Evolutionary conservation across 352 stramenopile genomes (phyloP).

Genomic region (Globisporangium barbulae): DNA sequence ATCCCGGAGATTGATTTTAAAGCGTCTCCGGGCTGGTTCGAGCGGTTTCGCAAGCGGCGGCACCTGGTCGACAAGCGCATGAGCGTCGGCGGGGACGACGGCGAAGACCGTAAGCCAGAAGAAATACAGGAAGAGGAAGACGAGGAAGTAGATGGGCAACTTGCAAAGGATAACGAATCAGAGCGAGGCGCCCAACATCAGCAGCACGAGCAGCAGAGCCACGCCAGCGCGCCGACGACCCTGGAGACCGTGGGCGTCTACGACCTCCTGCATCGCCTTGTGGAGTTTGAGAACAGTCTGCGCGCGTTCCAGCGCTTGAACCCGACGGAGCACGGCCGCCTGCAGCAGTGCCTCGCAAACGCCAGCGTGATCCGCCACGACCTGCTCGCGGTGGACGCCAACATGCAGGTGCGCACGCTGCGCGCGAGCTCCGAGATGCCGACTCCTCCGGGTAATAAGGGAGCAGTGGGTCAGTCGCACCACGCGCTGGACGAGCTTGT

Average conservation of each 20-base stretch:
- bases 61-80: slow-evolving; percentile 12
- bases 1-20: slow-evolving; percentile 16
- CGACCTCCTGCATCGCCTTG: slow-evolving; percentile 6
- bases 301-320: slow-evolving; percentile 11
- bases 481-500: slow-evolving; percentile 2
- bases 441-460: background rate
- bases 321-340: slow-evolving; percentile 3
- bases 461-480: background rate
- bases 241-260: background rate
- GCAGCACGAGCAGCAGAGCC: background rate
- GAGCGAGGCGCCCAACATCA: background rate
- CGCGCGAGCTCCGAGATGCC: slow-evolving; percentile 3
- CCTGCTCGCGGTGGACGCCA: slow-evolving; percentile 18
- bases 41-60: slow-evolving; percentile 15
- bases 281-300: slow-evolving; percentile 11
- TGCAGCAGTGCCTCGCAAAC: slow-evolving; percentile 19
- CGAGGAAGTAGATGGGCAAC: background rate
- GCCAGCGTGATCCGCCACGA: slow-evolving; percentile 15
- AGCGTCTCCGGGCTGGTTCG: slow-evolving; percentile 15
- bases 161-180: background rate
- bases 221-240: background rate
- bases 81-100: slow-evolving; percentile 14
- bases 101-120: background rate
- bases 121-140: background rate
- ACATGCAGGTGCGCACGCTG: slow-evolving; percentile 16